Conservation (phyloP, 129 eudicot genomes). For the Tanacetum coccineum region DNA sequence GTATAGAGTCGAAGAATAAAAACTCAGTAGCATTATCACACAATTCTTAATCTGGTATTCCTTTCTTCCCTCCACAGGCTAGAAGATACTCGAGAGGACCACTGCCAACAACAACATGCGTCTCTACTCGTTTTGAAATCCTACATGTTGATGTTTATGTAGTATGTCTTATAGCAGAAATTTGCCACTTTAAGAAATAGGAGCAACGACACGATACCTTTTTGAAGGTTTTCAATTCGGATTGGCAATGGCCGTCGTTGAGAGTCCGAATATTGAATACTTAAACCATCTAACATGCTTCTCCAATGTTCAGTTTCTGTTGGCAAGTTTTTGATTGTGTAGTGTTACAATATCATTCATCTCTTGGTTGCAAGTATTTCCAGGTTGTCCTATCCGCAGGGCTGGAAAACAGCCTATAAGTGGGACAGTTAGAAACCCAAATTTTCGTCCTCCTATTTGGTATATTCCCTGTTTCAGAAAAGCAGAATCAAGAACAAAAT, state of each 20-base stretch:
- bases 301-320: conserved; percentile 4
- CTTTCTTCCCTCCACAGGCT: conserved; percentile 40
- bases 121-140: conserved; percentile 37
- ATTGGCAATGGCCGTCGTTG: conserved; percentile 12
- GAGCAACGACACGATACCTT: conserved; percentile 31
- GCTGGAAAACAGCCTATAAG: conserved; percentile 51
- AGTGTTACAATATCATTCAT: conserved; percentile 18
- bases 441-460: conserved; percentile 50
- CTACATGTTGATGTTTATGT: conserved; percentile 15
- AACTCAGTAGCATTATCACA: conserved; percentile 28
- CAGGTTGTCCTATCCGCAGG: conserved; percentile 20
- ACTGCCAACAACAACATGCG: conserved; percentile 53
- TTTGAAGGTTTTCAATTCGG: conserved; percentile 27
- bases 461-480: conserved; percentile 38
- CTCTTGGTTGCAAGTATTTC: conserved; percentile 29
- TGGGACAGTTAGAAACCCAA: conserved; percentile 32
- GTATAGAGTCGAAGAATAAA: conserved; percentile 17
- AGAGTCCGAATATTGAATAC: conserved; percentile 31
- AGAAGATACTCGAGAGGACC: conserved; percentile 29
- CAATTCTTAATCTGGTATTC: conserved; percentile 23
- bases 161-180: not conserved
- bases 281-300: conserved; percentile 34
- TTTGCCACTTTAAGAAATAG: not conserved
- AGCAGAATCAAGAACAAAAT: not conserved
- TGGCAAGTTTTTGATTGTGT: conserved; percentile 29